These are phyloP conservation scores for Ogataea siamensis DNA, from an alignment of 805 yeast species.

Conservation along the genomic window DNA sequence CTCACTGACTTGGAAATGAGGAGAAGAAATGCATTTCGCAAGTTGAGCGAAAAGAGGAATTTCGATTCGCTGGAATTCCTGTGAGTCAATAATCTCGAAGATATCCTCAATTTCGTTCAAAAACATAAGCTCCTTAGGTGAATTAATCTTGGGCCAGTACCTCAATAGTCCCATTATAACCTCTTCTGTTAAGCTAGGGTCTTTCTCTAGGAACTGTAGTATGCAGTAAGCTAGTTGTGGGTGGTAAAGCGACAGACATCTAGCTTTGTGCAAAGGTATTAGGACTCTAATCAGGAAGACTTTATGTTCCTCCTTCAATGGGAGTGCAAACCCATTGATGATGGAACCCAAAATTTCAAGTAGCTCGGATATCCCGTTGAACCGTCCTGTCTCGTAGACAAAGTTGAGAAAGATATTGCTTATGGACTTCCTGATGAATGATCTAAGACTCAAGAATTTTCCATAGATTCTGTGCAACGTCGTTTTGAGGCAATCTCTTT, in stretches of 20 bases:
- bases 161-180: conserved; percentile 91
- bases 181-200: conserved; percentile 87
- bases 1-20: conserved; percentile 97
- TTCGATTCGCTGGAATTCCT: conserved; percentile 86
- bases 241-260: conserved; percentile 84
- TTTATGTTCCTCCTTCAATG: conserved; percentile 95
- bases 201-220: conserved; percentile 94
- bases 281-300: conserved; percentile 81
- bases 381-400: conserved; percentile 91
- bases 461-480: conserved; percentile 96
- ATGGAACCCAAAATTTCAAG: conserved; percentile 94
- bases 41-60: conserved; percentile 92
- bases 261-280: conserved; percentile 89
- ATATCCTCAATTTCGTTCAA: conserved; percentile 95
- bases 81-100: conserved; percentile 92
- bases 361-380: conserved; percentile 93
- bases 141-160: conserved; percentile 95
- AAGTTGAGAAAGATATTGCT: conserved; percentile 91
- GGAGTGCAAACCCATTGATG: conserved; percentile 96
- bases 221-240: conserved; percentile 97
- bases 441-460: conserved; percentile 82
- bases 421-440: conserved; percentile 87
- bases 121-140: conserved; percentile 95
- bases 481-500: conserved; percentile 91
- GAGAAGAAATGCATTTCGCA: conserved; percentile 88